Percentiles rank a stretch among this genome's conserved stretches.
phyloP scores from a whole-genome alignment of 2,329 filamentous ascomycete species.

The Pestalotiopsis sp. region DNA sequence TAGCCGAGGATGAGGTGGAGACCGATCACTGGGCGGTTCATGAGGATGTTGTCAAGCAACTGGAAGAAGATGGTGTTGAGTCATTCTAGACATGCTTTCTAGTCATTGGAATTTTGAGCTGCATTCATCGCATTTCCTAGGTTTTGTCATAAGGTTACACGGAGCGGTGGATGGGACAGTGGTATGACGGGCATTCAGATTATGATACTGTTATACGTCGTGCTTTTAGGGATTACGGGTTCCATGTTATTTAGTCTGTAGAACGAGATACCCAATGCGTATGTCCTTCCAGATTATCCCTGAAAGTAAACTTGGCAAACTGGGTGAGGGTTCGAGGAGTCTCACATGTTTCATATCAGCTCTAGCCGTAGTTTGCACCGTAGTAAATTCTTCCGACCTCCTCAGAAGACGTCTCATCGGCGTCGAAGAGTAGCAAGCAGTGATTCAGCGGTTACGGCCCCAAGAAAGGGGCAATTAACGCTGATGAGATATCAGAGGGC shows the following conservation, averaged over 20 bases:
- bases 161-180: neutral
- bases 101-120: neutral
- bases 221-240: neutral
- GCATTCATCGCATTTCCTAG: conserved; percentile 4
- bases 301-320: neutral
- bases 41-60: conserved; percentile 22
- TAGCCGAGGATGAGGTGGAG: neutral
- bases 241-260: neutral
- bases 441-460: neutral
- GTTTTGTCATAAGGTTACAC: neutral
- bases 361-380: neutral
- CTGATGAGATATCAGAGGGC: neutral
- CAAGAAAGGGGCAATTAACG: neutral
- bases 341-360: neutral
- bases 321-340: neutral
- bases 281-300: neutral
- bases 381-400: neutral
- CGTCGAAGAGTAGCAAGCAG: neutral
- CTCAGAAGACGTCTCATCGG: neutral
- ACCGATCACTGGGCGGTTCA: conserved; percentile 31
- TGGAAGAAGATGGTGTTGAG: conserved; percentile 10
- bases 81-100: conserved; percentile 5
- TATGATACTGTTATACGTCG: neutral
- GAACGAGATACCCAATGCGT: neutral
- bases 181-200: neutral